Percentiles rank a stretch among this genome's conserved stretches.
Evolutionary conservation across 192 early-diverging fungal species (phyloP).

Genomic region (Thoreauomyces humboldtii): DNA sequence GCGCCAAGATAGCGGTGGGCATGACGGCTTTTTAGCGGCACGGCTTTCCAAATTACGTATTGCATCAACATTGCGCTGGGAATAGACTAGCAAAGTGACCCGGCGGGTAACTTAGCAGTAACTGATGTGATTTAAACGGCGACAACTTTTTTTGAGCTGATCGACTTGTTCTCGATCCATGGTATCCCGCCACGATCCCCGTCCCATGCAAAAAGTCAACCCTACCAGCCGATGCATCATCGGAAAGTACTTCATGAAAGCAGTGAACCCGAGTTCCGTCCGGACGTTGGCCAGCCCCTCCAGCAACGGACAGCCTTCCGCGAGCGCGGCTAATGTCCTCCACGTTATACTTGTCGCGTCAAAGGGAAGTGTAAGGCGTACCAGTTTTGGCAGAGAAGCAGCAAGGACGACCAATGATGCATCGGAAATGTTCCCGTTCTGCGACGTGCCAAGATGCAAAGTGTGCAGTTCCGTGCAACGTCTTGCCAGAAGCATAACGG

Average conservation of each 20-base stretch:
- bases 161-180: not conserved
- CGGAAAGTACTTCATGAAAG: conserved; percentile 5
- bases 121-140: conserved; percentile 1
- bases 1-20: too few species aligned
- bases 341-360: not conserved
- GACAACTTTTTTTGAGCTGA: not conserved
- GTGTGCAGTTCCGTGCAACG: not conserved
- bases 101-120: too few species aligned
- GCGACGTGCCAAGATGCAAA: not conserved
- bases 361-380: not conserved
- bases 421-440: not conserved
- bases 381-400: not conserved
- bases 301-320: not conserved
- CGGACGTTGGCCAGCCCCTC: conserved; percentile 14
- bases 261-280: not conserved
- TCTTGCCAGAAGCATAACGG: not conserved
- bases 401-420: not conserved
- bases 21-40: too few species aligned
- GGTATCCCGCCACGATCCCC: not conserved
- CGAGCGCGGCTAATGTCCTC: conserved; percentile 4
- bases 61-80: too few species aligned
- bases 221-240: not conserved
- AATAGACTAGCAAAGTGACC: too few species aligned
- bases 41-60: too few species aligned
- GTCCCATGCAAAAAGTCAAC: not conserved